phyloP scores from a whole-genome alignment of 1,284 basidiomycete genomes.

The Exobasidium rhododendri region DNA sequence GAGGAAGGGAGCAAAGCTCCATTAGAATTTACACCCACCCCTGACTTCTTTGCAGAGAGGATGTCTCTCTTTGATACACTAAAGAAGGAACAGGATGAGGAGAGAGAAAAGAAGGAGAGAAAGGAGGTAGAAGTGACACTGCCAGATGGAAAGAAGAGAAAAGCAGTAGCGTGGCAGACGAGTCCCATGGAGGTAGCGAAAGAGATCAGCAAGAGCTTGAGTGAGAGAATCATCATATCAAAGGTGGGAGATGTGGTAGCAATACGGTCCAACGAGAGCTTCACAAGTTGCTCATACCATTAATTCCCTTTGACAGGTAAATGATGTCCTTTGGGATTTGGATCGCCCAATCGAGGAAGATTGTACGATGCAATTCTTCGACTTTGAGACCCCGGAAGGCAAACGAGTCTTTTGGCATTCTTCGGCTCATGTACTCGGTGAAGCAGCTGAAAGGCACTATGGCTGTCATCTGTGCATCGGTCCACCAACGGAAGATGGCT shows the following conservation, averaged over 20 bases:
- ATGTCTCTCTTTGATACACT: conserved; percentile 86
- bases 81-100: conserved; percentile 79
- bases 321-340: conserved; percentile 89
- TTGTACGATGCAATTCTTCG: conserved; percentile 77
- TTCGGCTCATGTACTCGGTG: conserved; percentile 97
- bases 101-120: conserved; percentile 65
- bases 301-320: conserved; percentile 55
- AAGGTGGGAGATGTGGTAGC: conserved; percentile 62
- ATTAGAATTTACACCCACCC: conserved; percentile 72
- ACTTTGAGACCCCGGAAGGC: conserved; percentile 93
- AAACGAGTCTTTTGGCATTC: conserved; percentile 93
- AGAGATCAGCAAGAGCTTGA: conserved; percentile 78
- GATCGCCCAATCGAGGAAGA: conserved; percentile 85
- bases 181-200: conserved; percentile 87
- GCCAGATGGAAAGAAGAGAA: conserved; percentile 77
- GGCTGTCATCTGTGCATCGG: conserved; percentile 97
- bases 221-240: conserved; percentile 87
- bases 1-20: conserved; percentile 32
- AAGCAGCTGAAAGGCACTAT: conserved; percentile 93
- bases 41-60: conserved; percentile 82
- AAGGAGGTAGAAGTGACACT: conserved; percentile 80
- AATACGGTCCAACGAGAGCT: neutral
- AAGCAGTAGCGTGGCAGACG: conserved; percentile 92
- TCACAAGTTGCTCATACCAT: neutral
- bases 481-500: conserved; percentile 95